A percentile compares a stretch with the other conserved stretches of the same genome.
phyloP scores from a whole-genome alignment of 2,329 filamentous ascomycete genomes.

The Pseudogymnoascus sp. region DNA sequence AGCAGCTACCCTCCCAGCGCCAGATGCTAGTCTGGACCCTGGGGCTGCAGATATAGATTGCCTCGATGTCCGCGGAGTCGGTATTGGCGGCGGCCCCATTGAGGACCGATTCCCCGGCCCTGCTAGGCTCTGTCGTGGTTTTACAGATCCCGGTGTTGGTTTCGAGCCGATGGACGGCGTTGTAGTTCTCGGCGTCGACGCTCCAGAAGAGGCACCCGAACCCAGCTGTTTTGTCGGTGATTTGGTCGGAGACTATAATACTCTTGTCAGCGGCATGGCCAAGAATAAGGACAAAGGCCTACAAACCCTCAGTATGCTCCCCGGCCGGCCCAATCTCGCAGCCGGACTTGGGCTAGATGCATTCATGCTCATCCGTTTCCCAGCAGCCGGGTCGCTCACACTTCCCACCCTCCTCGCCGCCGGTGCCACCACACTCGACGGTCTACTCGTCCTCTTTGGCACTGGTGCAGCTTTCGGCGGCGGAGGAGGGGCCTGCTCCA shows the following conservation, averaged over 20 bases:
- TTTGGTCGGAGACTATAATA: constrained; percentile 60
- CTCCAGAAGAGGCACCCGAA: constrained; percentile 43
- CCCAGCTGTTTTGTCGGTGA: constrained; percentile 69
- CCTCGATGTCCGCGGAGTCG: constrained; percentile 29
- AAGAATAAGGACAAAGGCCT: neutral
- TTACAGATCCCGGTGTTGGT: constrained; percentile 32
- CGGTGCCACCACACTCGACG: constrained; percentile 36
- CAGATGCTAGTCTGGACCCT: constrained; percentile 24
- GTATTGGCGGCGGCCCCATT: constrained; percentile 53
- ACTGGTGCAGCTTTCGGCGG: constrained; percentile 23
- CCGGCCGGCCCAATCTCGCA: constrained; percentile 42
- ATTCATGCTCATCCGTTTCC: constrained; percentile 61
- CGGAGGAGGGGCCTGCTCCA: constrained; percentile 40
- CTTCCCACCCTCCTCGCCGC: constrained; percentile 32
- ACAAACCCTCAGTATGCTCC: constrained; percentile 49
- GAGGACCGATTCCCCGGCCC: constrained; percentile 42
- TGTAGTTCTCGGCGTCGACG: constrained; percentile 52
- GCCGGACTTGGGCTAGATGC: constrained; percentile 65
- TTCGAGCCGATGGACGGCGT: constrained; percentile 50
- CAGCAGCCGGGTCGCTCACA: constrained; percentile 42
- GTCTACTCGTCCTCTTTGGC: constrained; percentile 29
- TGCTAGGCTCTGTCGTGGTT: constrained; percentile 44
- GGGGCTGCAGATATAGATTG: constrained; percentile 30
- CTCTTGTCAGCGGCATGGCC: constrained; percentile 18
- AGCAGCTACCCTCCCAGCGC: constrained; percentile 20